Percentiles rank a stretch among this genome's conserved stretches.
These are phyloP conservation scores for Hyphopichia homilentoma DNA, from an alignment of 805 yeast species.

Conservation along the genomic window DNA sequence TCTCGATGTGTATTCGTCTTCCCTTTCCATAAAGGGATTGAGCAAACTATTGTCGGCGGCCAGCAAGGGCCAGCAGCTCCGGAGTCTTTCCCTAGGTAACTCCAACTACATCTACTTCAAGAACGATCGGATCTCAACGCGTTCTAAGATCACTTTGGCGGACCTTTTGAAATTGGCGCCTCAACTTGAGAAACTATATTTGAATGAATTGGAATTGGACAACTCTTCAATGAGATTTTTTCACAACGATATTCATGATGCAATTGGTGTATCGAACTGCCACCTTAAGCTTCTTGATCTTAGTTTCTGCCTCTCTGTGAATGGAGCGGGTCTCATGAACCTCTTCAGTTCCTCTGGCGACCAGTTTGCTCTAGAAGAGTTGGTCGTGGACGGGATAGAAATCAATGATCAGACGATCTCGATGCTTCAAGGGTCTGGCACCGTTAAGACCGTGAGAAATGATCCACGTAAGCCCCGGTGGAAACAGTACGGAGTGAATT, in stretches of 20 bases:
- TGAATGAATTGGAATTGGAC: slow-evolving; percentile 36
- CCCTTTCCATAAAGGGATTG: slow-evolving; percentile 38
- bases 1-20: slow-evolving; percentile 39
- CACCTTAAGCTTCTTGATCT: slow-evolving; percentile 27
- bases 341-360: slow-evolving; percentile 15
- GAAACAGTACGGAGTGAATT: slow-evolving; percentile 34
- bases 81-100: slow-evolving; percentile 32
- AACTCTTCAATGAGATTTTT: slow-evolving; percentile 28
- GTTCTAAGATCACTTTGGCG: slow-evolving; percentile 10
- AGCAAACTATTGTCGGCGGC: slow-evolving; percentile 34
- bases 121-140: slow-evolving; percentile 13
- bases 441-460: slow-evolving; percentile 15
- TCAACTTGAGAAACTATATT: slow-evolving; percentile 15
- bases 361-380: slow-evolving; percentile 12
- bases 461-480: slow-evolving; percentile 27
- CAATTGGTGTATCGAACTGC: slow-evolving; percentile 10
- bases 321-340: slow-evolving; percentile 37
- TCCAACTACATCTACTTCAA: slow-evolving; percentile 26
- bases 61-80: slow-evolving; percentile 23
- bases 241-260: slow-evolving; percentile 18
- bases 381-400: slow-evolving; percentile 32
- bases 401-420: slow-evolving; percentile 25
- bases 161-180: slow-evolving; percentile 19
- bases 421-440: slow-evolving; percentile 13
- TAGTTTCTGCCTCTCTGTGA: slow-evolving; percentile 31